Base-by-base conservation (phyloP, 352 stramenopile genomes). In the Globisporangium recalcitrans region DNA sequence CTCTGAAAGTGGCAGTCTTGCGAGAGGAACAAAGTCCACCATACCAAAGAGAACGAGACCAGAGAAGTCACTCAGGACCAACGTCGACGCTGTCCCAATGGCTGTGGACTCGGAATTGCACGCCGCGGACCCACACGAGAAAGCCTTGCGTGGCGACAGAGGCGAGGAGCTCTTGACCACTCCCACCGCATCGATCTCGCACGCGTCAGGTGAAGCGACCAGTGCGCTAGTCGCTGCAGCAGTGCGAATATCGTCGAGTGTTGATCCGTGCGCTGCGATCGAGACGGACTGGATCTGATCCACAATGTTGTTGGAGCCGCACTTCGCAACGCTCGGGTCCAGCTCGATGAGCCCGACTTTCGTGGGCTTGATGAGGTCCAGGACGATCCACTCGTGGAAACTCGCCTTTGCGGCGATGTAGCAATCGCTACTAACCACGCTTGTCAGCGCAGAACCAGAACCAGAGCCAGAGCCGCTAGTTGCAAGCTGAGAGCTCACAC, bases 341-440 rank as follows among this genome's bases (percentile, higher is more conserved):
- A 93, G 44, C 13, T 90, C 80, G 8, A 93, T 64, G 13, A 85
- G 69, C 10, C 80, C 78, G 11, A 93, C 60, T 9, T 55, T 49
- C 40, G 75, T 74, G 10, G 71, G 78, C 5, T 52, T 46, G 13
- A 58, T 32, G 1, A 93, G 67, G 46, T 86, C 78, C 11, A 93
- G 52, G 13, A 93, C 69, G 1, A 93, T 60, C 81, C 81, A 93
- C 56, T 93, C 83, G 26, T 85, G 81, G 22, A 72, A 81, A 0
- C 79, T 82, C 0, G 76, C 34, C 4, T 40, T 48, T 7, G 56
- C 60, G 4, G 72, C 69, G 4, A 85, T 53, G 47, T 88, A 93
- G 47, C 81, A 93, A 9, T 64, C 54, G 7, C 52, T 65, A 0
- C 38, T 62, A 2, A 2, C 52, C 55, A 68, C 49, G 11, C 66